phyloP scores from a whole-genome alignment of 805 yeast species.

The Blastobotrys chiropterorum region DNA sequence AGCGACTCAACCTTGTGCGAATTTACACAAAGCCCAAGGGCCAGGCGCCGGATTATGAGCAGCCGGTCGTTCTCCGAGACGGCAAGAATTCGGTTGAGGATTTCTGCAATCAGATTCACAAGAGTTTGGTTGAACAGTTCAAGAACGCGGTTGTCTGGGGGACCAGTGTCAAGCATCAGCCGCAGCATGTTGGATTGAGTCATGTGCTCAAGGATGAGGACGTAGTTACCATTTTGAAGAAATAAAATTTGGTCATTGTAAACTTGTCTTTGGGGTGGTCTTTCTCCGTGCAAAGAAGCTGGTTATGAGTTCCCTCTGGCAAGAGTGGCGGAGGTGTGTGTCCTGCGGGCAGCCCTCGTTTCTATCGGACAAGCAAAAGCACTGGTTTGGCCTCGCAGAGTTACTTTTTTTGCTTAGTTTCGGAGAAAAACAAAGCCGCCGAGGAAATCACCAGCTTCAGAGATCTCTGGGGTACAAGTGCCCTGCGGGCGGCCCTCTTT shows the following conservation, averaged over 20 bases:
- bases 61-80: conserved; percentile 86
- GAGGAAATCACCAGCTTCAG: too few species aligned
- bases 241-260: conserved; percentile 15
- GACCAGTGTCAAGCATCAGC: conserved; percentile 90
- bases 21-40: conserved; percentile 98
- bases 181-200: conserved; percentile 85
- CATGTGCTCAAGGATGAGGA: conserved; percentile 92
- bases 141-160: conserved; percentile 92
- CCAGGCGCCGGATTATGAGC: conserved; percentile 82
- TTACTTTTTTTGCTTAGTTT: background rate
- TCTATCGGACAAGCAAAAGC: too few species aligned
- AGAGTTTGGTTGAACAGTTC: conserved; percentile 87
- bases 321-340: too few species aligned
- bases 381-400: too few species aligned
- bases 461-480: too few species aligned
- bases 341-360: too few species aligned
- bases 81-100: conserved; percentile 86
- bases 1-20: conserved; percentile 78
- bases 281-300: background rate
- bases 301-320: too few species aligned
- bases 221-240: conserved; percentile 91
- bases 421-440: too few species aligned
- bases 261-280: background rate
- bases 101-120: conserved; percentile 94
- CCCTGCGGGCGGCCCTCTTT: too few species aligned